phyloP scores from a whole-genome alignment of 2,329 filamentous ascomycete genomes.

The Phialophora verrucosa region DNA sequence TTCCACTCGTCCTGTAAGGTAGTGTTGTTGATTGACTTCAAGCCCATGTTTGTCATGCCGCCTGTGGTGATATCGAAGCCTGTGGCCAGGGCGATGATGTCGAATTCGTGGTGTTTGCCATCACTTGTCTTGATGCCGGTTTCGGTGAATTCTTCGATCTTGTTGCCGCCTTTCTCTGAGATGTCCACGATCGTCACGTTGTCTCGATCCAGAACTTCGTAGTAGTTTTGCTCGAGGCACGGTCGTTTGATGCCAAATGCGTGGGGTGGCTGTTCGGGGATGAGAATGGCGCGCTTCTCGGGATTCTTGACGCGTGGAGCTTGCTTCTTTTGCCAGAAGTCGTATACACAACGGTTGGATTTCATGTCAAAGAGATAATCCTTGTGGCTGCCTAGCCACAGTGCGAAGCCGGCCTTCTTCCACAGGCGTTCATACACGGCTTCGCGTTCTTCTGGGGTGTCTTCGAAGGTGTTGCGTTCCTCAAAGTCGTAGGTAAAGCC shows the following conservation, averaged over 20 bases:
- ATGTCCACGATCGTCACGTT: constrained; percentile 57
- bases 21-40: constrained; percentile 49
- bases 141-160: constrained; percentile 50
- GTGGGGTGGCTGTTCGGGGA: constrained; percentile 59
- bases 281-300: constrained; percentile 57
- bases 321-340: constrained; percentile 62
- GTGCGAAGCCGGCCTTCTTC: constrained; percentile 60
- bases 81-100: constrained; percentile 51
- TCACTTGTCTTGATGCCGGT: constrained; percentile 52
- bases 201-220: constrained; percentile 54
- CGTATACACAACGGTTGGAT: constrained; percentile 60
- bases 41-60: constrained; percentile 49
- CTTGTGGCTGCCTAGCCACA: constrained; percentile 58
- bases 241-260: constrained; percentile 62
- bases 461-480: constrained; percentile 56
- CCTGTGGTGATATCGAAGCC: constrained; percentile 54
- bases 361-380: constrained; percentile 53
- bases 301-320: constrained; percentile 59
- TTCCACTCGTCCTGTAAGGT: constrained; percentile 47
- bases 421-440: constrained; percentile 58
- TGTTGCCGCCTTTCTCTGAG: constrained; percentile 47
- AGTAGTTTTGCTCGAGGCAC: constrained; percentile 58
- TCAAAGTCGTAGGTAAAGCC: constrained; percentile 63
- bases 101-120: constrained; percentile 48
- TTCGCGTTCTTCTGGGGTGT: constrained; percentile 44